Base-by-base conservation (phyloP, 768 basidiomycete species). In the Suillus plorans region DNA sequence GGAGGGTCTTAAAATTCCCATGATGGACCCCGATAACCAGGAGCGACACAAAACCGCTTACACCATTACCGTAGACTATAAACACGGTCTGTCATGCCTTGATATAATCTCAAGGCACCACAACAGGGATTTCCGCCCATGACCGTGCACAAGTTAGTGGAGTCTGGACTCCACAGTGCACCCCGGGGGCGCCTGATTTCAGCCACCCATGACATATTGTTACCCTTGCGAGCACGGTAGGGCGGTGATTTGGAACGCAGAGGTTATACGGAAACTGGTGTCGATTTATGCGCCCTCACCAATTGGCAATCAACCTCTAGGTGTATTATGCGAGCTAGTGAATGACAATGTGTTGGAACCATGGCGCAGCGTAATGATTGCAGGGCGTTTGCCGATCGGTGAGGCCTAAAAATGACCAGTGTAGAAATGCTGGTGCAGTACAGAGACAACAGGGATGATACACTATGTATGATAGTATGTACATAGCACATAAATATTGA, bases 311-410 rank as follows among this genome's bases (percentile, higher is more conserved):
- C 63, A 85, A 62, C 79, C 84, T 18, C 84, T 86, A 5, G 78
- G 95, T 10, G 82, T 99, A 1, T 85, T 99, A 42, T 99, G 97
- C 73, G 97, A 99, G 74, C 80, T 99, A 44, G 95, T 98, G 18
- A 97, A 98, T 63, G 94, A 98, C 68, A 90, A 98, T 74, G 84
- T 84, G 18, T 85, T 69, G 97, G 97, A 0, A 88, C 84, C 20
- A 99, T 99, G 97, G 92, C 95, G 16, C 82, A 96, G 20, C 80
- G 95, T 42, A 95, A 98, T 71, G 95, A 95, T 70, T 97, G 95
- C 72, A 85, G 94, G 68, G 84, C 86, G 44, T 99, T 99, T 72
- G 97, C 97, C 13, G 88, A 94, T 76, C 80, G 83, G 22, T 95
- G 91, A 90, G 91, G 94, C 10, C 72, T 99, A 62, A 95, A 92